Conservation (phyloP, 768 basidiomycete genomes). For the Tulasnella sp. region DNA sequence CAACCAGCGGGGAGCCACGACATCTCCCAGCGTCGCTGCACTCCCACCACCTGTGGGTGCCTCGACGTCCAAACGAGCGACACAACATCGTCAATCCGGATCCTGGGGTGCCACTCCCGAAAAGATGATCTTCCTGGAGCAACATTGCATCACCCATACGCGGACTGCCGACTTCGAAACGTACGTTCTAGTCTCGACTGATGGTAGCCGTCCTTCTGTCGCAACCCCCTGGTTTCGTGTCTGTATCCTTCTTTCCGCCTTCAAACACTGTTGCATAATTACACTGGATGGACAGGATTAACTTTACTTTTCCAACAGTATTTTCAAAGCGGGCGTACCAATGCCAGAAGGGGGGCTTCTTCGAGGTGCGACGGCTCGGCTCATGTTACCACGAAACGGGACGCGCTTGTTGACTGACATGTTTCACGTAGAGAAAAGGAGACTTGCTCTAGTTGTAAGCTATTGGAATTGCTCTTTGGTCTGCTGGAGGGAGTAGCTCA, state of each 20-base stretch:
- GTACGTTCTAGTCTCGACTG: background rate
- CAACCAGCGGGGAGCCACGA: no score
- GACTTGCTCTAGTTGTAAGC: background rate
- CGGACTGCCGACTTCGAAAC: background rate
- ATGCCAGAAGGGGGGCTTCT: background rate
- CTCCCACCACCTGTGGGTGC: background rate
- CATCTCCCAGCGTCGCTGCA: no score
- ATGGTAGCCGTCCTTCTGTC: background rate
- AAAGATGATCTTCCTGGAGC: background rate
- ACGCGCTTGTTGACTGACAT: background rate
- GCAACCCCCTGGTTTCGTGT: no score
- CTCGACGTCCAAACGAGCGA: background rate
- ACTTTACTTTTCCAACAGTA: background rate
- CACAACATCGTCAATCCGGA: background rate
- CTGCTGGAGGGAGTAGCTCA: background rate
- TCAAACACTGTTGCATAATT: no score
- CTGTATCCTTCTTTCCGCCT: no score
- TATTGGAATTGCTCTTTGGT: background rate
- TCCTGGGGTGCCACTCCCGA: background rate
- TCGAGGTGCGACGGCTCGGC: background rate
- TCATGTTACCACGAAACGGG: background rate
- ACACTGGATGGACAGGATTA: no score
- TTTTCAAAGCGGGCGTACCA: background rate
- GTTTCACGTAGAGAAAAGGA: background rate
- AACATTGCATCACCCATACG: background rate